These are phyloP conservation scores for Euclidium syriacum DNA, from an alignment of 345 rosid species.

Conservation along the genomic window DNA sequence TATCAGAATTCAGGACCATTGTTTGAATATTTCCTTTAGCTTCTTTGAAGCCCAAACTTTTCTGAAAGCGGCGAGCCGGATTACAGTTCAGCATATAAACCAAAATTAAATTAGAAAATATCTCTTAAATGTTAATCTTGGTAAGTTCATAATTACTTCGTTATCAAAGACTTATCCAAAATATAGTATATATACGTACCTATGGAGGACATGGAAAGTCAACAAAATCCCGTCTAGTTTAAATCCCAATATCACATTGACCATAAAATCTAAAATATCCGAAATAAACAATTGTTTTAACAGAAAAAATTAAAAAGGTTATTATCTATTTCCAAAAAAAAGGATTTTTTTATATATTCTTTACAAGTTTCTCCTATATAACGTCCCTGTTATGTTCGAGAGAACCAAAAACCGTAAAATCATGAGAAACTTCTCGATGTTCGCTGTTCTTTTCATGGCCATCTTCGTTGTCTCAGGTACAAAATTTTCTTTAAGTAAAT, in stretches of 20 bases:
- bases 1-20: not conserved
- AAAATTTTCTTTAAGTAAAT: not conserved
- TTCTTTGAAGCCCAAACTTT: not conserved
- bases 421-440: slow-evolving; percentile 12
- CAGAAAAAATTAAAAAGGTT: not conserved
- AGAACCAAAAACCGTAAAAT: not conserved
- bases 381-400: not conserved
- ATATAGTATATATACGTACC: slow-evolving; percentile 2
- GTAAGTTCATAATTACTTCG: not conserved
- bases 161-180: not conserved
- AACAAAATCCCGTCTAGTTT: slow-evolving; percentile 3
- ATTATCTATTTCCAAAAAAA: not conserved
- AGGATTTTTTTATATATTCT: not conserved
- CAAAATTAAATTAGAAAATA: not conserved
- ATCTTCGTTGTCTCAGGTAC: slow-evolving; percentile 24
- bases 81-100: too few species aligned
- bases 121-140: not conserved
- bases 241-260: not conserved
- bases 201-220: not conserved
- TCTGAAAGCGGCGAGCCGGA: too few species aligned
- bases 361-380: not conserved
- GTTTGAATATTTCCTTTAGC: not conserved
- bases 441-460: slow-evolving; percentile 15
- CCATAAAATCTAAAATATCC: not conserved
- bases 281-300: not conserved